Evolutionary conservation across 805 yeast species (phyloP).

Genomic region (Candida michaelii): DNA sequence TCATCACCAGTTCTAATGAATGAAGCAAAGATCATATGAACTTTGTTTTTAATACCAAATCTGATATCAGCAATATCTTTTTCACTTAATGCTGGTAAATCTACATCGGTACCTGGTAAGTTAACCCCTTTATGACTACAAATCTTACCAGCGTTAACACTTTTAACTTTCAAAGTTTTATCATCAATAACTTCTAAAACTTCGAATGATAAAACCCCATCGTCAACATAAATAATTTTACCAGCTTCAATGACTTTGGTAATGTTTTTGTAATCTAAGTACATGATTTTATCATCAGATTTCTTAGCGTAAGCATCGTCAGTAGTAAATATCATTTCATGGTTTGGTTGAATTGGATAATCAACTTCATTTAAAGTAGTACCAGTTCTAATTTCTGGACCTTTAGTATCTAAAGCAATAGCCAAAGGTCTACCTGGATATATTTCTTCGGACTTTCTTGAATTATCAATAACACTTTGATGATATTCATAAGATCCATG

Average conservation of each 20-base stretch:
- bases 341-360: conserved; percentile 79
- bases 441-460: conserved; percentile 87
- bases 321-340: conserved; percentile 91
- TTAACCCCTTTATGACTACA: conserved; percentile 99
- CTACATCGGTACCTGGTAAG: conserved; percentile 98
- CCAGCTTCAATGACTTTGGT: conserved; percentile 89
- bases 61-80: conserved; percentile 90
- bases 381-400: conserved; percentile 99
- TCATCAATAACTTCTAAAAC: conserved; percentile 82
- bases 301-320: conserved; percentile 72
- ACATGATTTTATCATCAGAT: conserved; percentile 82
- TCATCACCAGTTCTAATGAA: conserved; percentile 95
- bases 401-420: conserved; percentile 98
- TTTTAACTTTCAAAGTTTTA: conserved; percentile 77
- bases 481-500: conserved; percentile 99
- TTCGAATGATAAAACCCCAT: conserved; percentile 95
- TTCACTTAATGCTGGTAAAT: conserved; percentile 95
- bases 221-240: conserved; percentile 91
- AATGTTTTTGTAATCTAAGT: conserved; percentile 92
- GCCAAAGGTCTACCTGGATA: conserved; percentile 97
- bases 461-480: conserved; percentile 93
- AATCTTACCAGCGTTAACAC: conserved; percentile 93
- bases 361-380: conserved; percentile 79
- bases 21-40: conserved; percentile 98
- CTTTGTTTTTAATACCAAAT: conserved; percentile 96